A percentile compares a stretch with the other conserved stretches of the same genome.
Evolutionary conservation across 2,329 filamentous ascomycete genomes (phyloP).

Genomic region (Botrytis elliptica): DNA sequence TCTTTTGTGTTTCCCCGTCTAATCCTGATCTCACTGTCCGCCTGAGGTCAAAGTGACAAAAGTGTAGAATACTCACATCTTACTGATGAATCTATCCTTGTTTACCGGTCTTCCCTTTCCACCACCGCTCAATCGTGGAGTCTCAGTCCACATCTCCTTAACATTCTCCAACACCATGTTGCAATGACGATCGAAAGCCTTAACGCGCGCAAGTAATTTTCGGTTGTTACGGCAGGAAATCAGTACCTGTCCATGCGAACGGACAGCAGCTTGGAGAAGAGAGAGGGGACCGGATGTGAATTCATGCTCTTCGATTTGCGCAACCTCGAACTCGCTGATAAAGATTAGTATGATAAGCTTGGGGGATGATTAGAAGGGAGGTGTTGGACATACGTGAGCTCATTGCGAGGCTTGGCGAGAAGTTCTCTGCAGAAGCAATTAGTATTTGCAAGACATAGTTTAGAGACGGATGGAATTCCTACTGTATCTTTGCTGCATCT

Average conservation of each 20-base stretch:
- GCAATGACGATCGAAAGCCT: conserved; percentile 97
- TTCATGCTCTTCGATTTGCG: conserved; percentile 75
- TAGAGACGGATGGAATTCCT: conserved; percentile 26
- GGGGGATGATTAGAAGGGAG: conserved; percentile 22
- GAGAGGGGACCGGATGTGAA: conserved; percentile 80
- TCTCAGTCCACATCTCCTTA: conserved; percentile 99
- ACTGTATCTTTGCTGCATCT: conserved; percentile 71
- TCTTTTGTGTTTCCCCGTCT: background rate
- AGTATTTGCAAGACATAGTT: conserved; percentile 19
- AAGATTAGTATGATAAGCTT: conserved; percentile 30
- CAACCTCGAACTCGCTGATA: conserved; percentile 82
- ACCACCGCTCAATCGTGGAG: conserved; percentile 74
- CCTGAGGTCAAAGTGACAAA: background rate
- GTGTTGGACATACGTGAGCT: conserved; percentile 73
- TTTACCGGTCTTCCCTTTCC: conserved; percentile 91
- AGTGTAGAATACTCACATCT: conserved; percentile 65
- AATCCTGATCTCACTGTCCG: background rate
- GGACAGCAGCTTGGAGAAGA: conserved; percentile 94
- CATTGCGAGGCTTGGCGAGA: conserved; percentile 80
- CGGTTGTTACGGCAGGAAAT: conserved; percentile 98
- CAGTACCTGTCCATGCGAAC: conserved; percentile 90
- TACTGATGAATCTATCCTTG: conserved; percentile 97
- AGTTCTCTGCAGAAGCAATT: conserved; percentile 63
- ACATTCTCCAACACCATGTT: conserved; percentile 99
- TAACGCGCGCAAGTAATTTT: conserved; percentile 94